Evolutionary conservation across 257 asterid species (phyloP), one percentile per base, ranked within the genome.

Genomic region (Salvia hispanica): DNA sequence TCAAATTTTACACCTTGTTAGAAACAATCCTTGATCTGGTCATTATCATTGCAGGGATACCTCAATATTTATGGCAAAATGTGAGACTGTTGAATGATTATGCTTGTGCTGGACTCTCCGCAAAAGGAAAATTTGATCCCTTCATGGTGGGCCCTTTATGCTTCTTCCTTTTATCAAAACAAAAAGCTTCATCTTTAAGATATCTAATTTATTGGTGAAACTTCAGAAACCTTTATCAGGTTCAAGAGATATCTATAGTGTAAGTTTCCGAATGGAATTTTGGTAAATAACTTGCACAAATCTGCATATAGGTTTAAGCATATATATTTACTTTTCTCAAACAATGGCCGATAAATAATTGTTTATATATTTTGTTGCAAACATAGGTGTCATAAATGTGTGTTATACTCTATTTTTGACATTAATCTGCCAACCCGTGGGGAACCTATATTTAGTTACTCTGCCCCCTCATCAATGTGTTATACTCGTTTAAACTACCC

Each of bases 31-130:
- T 58, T 81, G 66, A 80, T 74, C 57, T 75, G 69, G 74, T 66
- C 74, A 64, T 71, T 57, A 72, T 73, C 31, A 57, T 77, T 90
- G 95, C 97, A 93, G 99, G 99, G 81, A 1, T 88, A 93, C 50
- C 80, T 93, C 55, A 85, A 64, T 34, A 88, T 78, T 71, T 83
- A 88, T 80, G 89, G 92, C 69, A 84, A 84, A 78, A 64, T 70
- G 56, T 80, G 87, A 82, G 62, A 45, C 45, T 51, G 82, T 72
- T 57, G 77, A 78, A 57, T 16, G 71, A 61, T 66, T 51, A 54
- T 62, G 40, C 75, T 67, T 70, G 71, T 44, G 37, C 62, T 28
- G 16, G 43, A 59, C 46, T 50, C 55, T 66, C 77, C 8, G 47
- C 67, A 15, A 50, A 72, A 62, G 58, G 77, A 47, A 73, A 67